Evolutionary conservation across 2,329 filamentous ascomycete genomes (phyloP).

Genomic region (Zymoseptoria pseudotritici): DNA sequence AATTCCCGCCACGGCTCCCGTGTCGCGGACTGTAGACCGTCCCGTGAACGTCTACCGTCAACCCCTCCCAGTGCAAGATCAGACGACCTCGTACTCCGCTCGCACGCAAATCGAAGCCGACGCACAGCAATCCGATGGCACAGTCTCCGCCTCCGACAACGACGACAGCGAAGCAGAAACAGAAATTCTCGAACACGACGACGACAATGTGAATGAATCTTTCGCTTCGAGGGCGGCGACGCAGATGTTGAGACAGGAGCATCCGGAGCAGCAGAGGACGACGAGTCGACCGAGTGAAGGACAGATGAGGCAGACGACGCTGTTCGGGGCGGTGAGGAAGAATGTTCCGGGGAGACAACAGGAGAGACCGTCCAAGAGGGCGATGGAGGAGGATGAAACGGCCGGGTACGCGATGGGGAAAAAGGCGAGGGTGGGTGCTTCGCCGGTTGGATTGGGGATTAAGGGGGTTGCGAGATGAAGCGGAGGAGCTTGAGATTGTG

Average conservation of each 20-base stretch:
- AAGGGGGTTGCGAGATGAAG: slow-evolving; percentile 11
- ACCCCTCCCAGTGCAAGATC: slow-evolving; percentile 15
- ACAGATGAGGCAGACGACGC: slow-evolving; percentile 49
- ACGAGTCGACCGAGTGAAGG: slow-evolving; percentile 26
- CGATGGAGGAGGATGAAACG: slow-evolving; percentile 36
- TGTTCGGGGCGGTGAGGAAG: slow-evolving; percentile 58
- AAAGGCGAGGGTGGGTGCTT: slow-evolving; percentile 29
- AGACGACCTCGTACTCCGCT: neutral
- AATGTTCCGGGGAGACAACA: slow-evolving; percentile 35
- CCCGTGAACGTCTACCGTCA: slow-evolving; percentile 28
- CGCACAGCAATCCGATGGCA: slow-evolving; percentile 46
- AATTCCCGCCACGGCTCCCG: slow-evolving; percentile 46
- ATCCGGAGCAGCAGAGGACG: slow-evolving; percentile 22
- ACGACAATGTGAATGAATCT: slow-evolving; percentile 61
- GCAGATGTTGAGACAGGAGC: slow-evolving; percentile 45
- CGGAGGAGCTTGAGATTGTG: neutral
- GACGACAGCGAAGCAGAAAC: slow-evolving; percentile 47
- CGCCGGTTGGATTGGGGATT: slow-evolving; percentile 26
- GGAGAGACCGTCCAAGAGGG: slow-evolving; percentile 42
- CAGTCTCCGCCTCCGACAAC: slow-evolving; percentile 62
- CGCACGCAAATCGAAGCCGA: slow-evolving; percentile 4
- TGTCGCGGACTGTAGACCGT: slow-evolving; percentile 31
- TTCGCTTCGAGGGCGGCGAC: slow-evolving; percentile 72
- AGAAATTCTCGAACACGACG: slow-evolving; percentile 51
- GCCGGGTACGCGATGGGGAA: neutral